phyloP scores from a whole-genome alignment of 2,329 filamentous ascomycete species.

The Penicillium sp. region DNA sequence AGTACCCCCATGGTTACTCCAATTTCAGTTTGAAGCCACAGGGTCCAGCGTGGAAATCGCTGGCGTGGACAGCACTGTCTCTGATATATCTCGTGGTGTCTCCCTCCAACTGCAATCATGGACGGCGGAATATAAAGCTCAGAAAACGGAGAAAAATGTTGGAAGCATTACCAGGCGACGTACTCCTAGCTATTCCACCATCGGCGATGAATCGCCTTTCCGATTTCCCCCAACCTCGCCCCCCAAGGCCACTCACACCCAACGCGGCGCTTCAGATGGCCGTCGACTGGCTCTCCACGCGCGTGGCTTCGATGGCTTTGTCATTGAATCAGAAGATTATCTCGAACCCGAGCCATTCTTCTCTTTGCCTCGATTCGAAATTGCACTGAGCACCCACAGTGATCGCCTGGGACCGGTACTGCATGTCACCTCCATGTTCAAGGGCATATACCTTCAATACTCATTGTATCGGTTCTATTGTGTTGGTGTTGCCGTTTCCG shows the following conservation, averaged over 20 bases:
- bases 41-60: slow-evolving; percentile 90
- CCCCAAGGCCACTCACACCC: slow-evolving; percentile 40
- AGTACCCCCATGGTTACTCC: slow-evolving; percentile 78
- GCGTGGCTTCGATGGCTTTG: slow-evolving; percentile 81
- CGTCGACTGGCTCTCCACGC: slow-evolving; percentile 77
- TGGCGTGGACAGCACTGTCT: slow-evolving; percentile 80
- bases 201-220: slow-evolving; percentile 62
- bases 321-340: slow-evolving; percentile 81
- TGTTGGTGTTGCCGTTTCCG: slow-evolving; percentile 74
- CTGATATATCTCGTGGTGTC: slow-evolving; percentile 74
- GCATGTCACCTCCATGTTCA: slow-evolving; percentile 77
- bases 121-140: slow-evolving; percentile 83
- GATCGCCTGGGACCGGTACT: slow-evolving; percentile 85
- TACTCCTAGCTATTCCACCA: slow-evolving; percentile 67
- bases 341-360: slow-evolving; percentile 85
- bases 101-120: slow-evolving; percentile 84
- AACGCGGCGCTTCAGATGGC: slow-evolving; percentile 63
- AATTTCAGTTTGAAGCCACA: slow-evolving; percentile 79
- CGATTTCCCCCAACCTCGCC: slow-evolving; percentile 53
- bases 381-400: slow-evolving; percentile 78
- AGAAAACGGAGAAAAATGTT: slow-evolving; percentile 62
- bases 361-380: slow-evolving; percentile 79
- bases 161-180: slow-evolving; percentile 59
- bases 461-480: slow-evolving; percentile 93
- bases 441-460: slow-evolving; percentile 78